Evolutionary conservation across 75 land plant genomes (phyloP).

Genomic region (Pseudotsuga menziesii): DNA sequence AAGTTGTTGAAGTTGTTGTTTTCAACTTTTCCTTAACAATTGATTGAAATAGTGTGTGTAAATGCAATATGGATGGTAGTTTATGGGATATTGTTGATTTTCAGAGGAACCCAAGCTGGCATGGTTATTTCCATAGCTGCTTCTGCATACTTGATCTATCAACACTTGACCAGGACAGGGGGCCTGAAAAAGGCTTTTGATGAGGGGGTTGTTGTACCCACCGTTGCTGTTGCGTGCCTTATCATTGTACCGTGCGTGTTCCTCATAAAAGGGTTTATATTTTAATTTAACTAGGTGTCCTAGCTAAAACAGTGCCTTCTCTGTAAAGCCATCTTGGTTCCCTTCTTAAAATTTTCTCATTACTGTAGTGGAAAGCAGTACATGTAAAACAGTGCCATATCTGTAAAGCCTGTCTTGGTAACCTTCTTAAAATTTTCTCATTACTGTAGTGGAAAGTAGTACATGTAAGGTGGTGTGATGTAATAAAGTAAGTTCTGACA

Average conservation of each 20-base stretch:
- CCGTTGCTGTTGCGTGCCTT: conserved; percentile 41
- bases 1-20: too few relatives aligned
- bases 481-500: neutral
- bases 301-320: neutral
- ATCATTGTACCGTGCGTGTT: conserved; percentile 28
- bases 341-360: neutral
- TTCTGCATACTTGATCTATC: conserved; percentile 52
- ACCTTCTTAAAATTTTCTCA: neutral
- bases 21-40: neutral
- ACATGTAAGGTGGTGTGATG: neutral
- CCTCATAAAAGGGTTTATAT: neutral
- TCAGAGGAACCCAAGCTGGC: conserved; percentile 60
- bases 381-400: neutral
- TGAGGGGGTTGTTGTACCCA: conserved; percentile 48
- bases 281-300: neutral
- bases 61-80: neutral
- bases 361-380: neutral
- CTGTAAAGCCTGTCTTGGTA: neutral
- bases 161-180: conserved; percentile 58
- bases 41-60: neutral
- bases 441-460: neutral
- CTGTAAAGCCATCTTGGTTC: neutral
- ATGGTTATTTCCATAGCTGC: conserved; percentile 39
- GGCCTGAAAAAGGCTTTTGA: conserved; percentile 52
- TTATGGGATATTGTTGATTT: neutral